phyloP scores from a whole-genome alignment of 2,329 filamentous ascomycete species.

The Knufia petricola region DNA sequence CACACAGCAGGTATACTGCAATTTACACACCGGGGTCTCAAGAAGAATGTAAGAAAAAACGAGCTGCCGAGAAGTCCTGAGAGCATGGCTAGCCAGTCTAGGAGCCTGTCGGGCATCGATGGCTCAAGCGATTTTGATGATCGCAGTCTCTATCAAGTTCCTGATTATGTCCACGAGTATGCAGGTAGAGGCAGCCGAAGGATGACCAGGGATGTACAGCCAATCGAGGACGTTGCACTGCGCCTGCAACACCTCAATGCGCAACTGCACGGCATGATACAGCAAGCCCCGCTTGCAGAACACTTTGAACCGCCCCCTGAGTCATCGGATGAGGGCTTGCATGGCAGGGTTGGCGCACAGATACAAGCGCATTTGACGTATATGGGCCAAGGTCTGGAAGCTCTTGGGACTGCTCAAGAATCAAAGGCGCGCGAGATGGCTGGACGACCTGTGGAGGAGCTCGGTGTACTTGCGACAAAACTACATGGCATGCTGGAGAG shows the following conservation, averaged over 20 bases:
- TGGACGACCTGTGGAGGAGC: constrained; percentile 42
- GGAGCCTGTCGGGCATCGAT: constrained; percentile 44
- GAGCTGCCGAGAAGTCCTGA: constrained; percentile 62
- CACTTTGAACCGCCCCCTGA: constrained; percentile 32
- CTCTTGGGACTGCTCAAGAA: constrained; percentile 51
- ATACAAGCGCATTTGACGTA: constrained; percentile 55
- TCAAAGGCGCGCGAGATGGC: constrained; percentile 28
- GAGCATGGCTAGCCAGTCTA: constrained; percentile 43
- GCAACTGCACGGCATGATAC: constrained; percentile 56
- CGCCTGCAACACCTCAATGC: constrained; percentile 60
- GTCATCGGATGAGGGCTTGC: constrained; percentile 23
- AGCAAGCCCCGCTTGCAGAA: constrained; percentile 33
- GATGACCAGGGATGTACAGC: constrained; percentile 28
- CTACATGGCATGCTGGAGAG: constrained; percentile 49
- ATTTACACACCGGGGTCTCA: constrained; percentile 70
- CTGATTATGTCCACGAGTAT: constrained; percentile 53
- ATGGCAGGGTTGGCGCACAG: constrained; percentile 16
- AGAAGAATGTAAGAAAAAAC: constrained; percentile 43
- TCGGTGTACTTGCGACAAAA: constrained; percentile 55
- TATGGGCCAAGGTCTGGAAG: constrained; percentile 55
- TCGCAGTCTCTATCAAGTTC: constrained; percentile 59
- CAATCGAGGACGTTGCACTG: constrained; percentile 49
- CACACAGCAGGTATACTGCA: constrained; percentile 91
- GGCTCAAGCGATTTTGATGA: constrained; percentile 65
- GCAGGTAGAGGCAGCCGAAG: constrained; percentile 11